These are phyloP conservation scores for Phytopythium litorale DNA, from an alignment of 352 stramenopile species.

Conservation along the genomic window DNA sequence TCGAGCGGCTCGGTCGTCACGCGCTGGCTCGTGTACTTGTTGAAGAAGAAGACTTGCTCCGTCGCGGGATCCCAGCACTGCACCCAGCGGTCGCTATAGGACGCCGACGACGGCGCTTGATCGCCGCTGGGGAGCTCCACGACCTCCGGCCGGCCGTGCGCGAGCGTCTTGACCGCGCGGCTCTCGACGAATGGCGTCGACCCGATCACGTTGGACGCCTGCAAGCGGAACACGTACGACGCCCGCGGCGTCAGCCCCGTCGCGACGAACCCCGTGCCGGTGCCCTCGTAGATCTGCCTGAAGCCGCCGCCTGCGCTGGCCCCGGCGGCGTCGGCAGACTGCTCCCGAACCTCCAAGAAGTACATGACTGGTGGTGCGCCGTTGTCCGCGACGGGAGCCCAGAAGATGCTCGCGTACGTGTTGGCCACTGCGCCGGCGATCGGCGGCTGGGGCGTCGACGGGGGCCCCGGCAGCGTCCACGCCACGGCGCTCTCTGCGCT, in stretches of 20 bases:
- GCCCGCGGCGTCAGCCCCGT: slow-evolving; percentile 37
- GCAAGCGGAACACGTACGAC: slow-evolving; percentile 61
- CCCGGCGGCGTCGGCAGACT: slow-evolving; percentile 3
- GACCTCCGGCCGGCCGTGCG: slow-evolving; percentile 59
- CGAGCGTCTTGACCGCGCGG: slow-evolving; percentile 48
- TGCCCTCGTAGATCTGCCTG: slow-evolving; percentile 54
- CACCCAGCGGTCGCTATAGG: slow-evolving; percentile 60
- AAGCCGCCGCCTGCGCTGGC: slow-evolving; percentile 16
- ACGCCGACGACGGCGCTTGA: slow-evolving; percentile 13
- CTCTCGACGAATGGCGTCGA: slow-evolving; percentile 61
- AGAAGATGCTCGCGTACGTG: slow-evolving; percentile 71
- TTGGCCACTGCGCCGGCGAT: slow-evolving; percentile 57
- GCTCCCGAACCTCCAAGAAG: slow-evolving; percentile 51
- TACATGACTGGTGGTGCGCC: slow-evolving; percentile 61
- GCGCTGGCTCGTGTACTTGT: slow-evolving; percentile 76
- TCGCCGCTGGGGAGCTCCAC: slow-evolving; percentile 52
- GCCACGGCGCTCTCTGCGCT: slow-evolving; percentile 40
- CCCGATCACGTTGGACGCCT: slow-evolving; percentile 66
- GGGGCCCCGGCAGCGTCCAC: slow-evolving; percentile 54
- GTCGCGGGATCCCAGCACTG: slow-evolving; percentile 86
- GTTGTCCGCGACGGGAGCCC: slow-evolving; percentile 52
- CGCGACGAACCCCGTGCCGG: slow-evolving; percentile 61
- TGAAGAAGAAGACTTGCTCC: slow-evolving; percentile 88
- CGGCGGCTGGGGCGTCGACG: slow-evolving; percentile 36
- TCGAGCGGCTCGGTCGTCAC: slow-evolving; percentile 58